phyloP scores from a whole-genome alignment of 345 rosid species.

The Citrus sinensis region DVS_A1.0 CM039168.1:27597501-27598000 shows the following conservation, averaged over 20 bases:
- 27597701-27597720: slow-evolving; percentile 48
- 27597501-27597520: slow-evolving; percentile 76
- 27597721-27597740: slow-evolving; percentile 38
- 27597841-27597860: slow-evolving; percentile 78
- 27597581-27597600: slow-evolving; percentile 34
- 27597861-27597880: slow-evolving; percentile 65
- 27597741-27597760: slow-evolving; percentile 64
- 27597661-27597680: slow-evolving; percentile 60
- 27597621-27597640: slow-evolving; percentile 46
- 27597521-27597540: slow-evolving; percentile 79
- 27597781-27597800: slow-evolving; percentile 74
- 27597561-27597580: slow-evolving; percentile 56
- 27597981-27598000: slow-evolving; percentile 7
- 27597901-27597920: slow-evolving; percentile 41
- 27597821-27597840: slow-evolving; percentile 35
- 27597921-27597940: slow-evolving; percentile 41
- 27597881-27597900: slow-evolving; percentile 38
- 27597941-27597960: slow-evolving; percentile 7
- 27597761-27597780: slow-evolving; percentile 86
- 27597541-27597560: slow-evolving; percentile 76
- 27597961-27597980: slow-evolving; percentile 7
- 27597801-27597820: slow-evolving; percentile 53
- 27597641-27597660: slow-evolving; percentile 60
- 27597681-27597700: slow-evolving; percentile 50
- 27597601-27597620: slow-evolving; percentile 41